Base-by-base conservation (phyloP, 495 filamentous ascomycete species). In the Jackrogersella minutella region DNA sequence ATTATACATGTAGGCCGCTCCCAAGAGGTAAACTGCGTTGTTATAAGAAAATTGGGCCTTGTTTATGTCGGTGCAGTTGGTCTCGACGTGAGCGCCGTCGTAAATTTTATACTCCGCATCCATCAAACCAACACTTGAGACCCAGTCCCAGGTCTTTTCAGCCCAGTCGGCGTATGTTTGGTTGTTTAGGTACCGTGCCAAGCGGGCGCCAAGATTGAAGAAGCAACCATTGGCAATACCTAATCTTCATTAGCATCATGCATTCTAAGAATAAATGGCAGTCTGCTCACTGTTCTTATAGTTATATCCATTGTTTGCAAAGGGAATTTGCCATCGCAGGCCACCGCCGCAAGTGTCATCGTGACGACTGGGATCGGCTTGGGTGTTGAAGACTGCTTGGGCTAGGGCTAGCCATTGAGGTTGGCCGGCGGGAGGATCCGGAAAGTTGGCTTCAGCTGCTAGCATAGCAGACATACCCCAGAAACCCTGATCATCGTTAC, bases 401-500 rank as follows among this genome's bases (percentile, higher is more conserved):
- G 88, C 90, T 0, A 93, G 80, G 1, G 87, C 82, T 7, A 94
- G 80, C 91, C 91, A 94, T 40, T 89, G 87, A 16, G 85, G 87
- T 62, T 86, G 69, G 52, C 83, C 86, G 0, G 59, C 46, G 3
- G 84, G 78, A 10, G 86, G 83, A 60, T 90, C 78, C 14, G 90
- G 90, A 66, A 88, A 93, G 53, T 83, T 83, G 59, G 87, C 81
- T 72, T 96, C 92, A 39, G 88, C 86, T 2, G 91, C 92, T 9
- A 89, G 82, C 75, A 96, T 88, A 24, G 88, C 86, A n/a, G 88
- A 85, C 66, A 93, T 80, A 21, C 81, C 90, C 92, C 92, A 96
- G 72, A 93, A 93, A 1, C 89, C 88, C 73, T 93, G 91, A 61
- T 93, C 91, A 68, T 93, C 91, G 70, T 93, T 93, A 26, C 91